Conservation (phyloP, 306 rosid species). For the Trifolium subterraneum region DNA sequence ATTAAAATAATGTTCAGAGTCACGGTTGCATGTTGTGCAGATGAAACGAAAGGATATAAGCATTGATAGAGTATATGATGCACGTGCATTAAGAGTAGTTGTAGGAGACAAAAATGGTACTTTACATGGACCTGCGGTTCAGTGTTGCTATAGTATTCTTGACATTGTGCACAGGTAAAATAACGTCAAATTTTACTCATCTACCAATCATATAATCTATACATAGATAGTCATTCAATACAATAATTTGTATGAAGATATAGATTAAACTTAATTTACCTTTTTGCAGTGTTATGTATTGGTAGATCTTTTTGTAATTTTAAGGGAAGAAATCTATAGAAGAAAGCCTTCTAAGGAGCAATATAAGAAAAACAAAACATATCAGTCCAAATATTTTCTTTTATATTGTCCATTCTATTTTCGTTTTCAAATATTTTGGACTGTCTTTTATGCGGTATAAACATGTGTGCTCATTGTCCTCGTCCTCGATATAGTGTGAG, state of each 20-base stretch:
- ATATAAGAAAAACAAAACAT: not conserved
- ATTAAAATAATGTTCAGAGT: slow-evolving; percentile 35
- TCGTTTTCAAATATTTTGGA: slow-evolving; percentile 36
- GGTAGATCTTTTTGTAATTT: not conserved
- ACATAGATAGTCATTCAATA: slow-evolving; percentile 1
- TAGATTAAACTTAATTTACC: slow-evolving; percentile 15
- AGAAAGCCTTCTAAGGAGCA: slow-evolving; percentile 2
- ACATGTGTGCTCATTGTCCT: slow-evolving; percentile 25
- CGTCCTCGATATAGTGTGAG: too few relatives aligned
- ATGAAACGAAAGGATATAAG: slow-evolving; percentile 90
- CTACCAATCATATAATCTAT: slow-evolving; percentile 12
- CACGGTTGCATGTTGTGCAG: slow-evolving; percentile 50
- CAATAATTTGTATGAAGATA: slow-evolving; percentile 29
- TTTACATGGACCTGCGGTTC: slow-evolving; percentile 92
- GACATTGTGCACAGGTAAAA: slow-evolving; percentile 85
- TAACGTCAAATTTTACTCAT: slow-evolving; percentile 24
- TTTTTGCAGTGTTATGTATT: not conserved
- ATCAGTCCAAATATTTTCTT: slow-evolving; percentile 11
- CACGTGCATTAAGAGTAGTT: slow-evolving; percentile 94
- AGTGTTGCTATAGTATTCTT: slow-evolving; percentile 91
- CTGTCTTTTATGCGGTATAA: slow-evolving; percentile 27
- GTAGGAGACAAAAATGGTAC: slow-evolving; percentile 98
- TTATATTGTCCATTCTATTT: slow-evolving; percentile 23
- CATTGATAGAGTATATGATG: slow-evolving; percentile 84
- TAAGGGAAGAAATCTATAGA: slow-evolving; percentile 26